Conservation (phyloP, 768 basidiomycete genomes). For the Russula abietina region DNA sequence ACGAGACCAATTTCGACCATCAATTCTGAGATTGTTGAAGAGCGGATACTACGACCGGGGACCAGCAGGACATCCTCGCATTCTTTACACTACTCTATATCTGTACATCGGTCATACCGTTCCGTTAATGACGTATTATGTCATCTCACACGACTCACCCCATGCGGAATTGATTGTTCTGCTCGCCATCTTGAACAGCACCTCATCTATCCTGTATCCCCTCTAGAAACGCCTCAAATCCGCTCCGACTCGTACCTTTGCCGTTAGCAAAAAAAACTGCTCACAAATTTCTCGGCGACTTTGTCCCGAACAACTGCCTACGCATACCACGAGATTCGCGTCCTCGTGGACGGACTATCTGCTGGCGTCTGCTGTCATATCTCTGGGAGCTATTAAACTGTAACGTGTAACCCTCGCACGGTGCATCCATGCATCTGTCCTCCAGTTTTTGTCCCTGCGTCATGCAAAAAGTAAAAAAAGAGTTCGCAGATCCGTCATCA, state of each 20-base stretch:
- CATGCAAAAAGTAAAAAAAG: too few species aligned
- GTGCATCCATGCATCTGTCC: too few species aligned
- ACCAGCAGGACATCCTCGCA: not conserved
- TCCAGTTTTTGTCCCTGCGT: not conserved
- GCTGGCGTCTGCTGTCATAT: slow-evolving; percentile 33
- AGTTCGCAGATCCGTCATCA: not conserved
- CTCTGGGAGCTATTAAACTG: not conserved
- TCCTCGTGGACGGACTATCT: slow-evolving; percentile 49
- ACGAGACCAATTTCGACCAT: slow-evolving; percentile 89
- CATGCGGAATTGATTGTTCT: too few species aligned
- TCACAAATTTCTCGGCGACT: not conserved
- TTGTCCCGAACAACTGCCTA: slow-evolving; percentile 37
- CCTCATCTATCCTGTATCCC: too few species aligned
- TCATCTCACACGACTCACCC: too few species aligned
- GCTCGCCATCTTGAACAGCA: too few species aligned
- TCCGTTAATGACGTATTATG: too few species aligned
- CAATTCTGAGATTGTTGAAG: slow-evolving; percentile 12
- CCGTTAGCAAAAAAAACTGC: too few species aligned
- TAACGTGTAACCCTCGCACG: not conserved
- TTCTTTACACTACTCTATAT: not conserved
- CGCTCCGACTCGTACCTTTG: too few species aligned
- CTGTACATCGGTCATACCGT: too few species aligned
- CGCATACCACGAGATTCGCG: slow-evolving; percentile 58
- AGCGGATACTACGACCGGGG: not conserved
- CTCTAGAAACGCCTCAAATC: too few species aligned